phyloP scores from a whole-genome alignment of 1,139 yeast species.

The Saccharomycopsis hybrid region DNA sequence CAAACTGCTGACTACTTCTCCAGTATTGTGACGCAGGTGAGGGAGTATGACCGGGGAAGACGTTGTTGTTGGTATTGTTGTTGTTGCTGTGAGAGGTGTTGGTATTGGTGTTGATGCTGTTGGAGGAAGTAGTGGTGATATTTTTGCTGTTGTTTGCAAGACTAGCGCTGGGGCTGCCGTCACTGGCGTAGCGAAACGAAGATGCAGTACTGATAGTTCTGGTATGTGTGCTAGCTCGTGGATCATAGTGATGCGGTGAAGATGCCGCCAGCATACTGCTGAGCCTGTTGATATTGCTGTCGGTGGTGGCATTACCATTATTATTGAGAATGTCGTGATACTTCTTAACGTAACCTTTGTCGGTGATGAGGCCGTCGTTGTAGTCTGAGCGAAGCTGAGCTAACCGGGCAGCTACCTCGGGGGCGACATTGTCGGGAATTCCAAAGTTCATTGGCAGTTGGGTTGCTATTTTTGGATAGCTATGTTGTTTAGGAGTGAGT shows the following conservation, averaged over 20 bases:
- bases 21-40: too few relatives aligned
- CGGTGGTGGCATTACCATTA: background rate
- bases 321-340: conserved; percentile 3
- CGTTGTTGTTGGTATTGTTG: background rate
- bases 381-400: conserved; percentile 43
- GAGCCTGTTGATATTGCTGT: background rate
- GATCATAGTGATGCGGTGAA: too few relatives aligned
- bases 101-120: background rate
- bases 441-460: background rate
- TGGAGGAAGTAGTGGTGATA: too few relatives aligned
- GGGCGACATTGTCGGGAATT: background rate
- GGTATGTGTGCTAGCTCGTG: background rate
- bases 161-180: background rate
- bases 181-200: background rate
- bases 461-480: background rate
- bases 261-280: background rate
- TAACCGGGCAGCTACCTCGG: conserved; percentile 1
- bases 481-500: background rate
- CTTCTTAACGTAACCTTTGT: conserved; percentile 58
- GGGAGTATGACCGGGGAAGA: background rate
- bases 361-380: conserved; percentile 61
- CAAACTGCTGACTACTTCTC: too few relatives aligned
- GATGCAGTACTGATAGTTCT: background rate
- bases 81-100: background rate
- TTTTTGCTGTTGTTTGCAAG: background rate